Conservation (phyloP, 192 early-diverging fungal species). For the Gonapodya prolifera region DNA sequence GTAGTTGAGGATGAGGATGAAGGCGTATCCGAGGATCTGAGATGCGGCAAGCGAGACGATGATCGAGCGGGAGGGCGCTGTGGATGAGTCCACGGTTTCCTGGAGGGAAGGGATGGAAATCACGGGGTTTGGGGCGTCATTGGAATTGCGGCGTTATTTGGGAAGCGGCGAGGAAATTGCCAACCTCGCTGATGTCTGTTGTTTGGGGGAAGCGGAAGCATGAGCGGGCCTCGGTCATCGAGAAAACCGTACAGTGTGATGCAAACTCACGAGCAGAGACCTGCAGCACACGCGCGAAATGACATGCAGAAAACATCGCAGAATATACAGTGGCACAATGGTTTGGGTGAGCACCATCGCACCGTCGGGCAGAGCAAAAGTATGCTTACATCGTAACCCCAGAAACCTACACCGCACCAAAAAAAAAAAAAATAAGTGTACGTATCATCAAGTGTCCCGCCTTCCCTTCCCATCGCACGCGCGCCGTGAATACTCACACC, state of each 20-base stretch:
- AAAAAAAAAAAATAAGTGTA: neutral
- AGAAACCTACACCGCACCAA: neutral
- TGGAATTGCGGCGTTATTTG: neutral
- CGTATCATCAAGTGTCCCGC: too few relatives aligned
- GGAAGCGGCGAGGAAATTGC: neutral
- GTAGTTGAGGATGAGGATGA: constrained; percentile 2
- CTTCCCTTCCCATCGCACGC: too few relatives aligned
- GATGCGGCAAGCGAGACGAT: neutral
- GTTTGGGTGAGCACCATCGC: neutral
- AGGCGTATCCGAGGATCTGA: constrained; percentile 3
- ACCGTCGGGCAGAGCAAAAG: neutral
- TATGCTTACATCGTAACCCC: neutral
- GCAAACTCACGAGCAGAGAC: neutral
- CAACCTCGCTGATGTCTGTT: neutral
- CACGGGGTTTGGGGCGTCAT: neutral
- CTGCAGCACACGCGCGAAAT: neutral
- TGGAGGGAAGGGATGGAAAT: too few relatives aligned
- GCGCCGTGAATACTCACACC: neutral
- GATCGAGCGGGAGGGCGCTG: neutral
- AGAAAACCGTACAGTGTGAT: too few relatives aligned
- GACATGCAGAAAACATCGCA: too few relatives aligned
- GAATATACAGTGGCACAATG: too few relatives aligned
- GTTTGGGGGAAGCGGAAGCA: too few relatives aligned
- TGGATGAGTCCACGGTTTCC: neutral
- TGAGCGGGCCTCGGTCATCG: too few relatives aligned